Base-by-base conservation (phyloP, 805 yeast species). In the Isabelozyma rhagii region DNA sequence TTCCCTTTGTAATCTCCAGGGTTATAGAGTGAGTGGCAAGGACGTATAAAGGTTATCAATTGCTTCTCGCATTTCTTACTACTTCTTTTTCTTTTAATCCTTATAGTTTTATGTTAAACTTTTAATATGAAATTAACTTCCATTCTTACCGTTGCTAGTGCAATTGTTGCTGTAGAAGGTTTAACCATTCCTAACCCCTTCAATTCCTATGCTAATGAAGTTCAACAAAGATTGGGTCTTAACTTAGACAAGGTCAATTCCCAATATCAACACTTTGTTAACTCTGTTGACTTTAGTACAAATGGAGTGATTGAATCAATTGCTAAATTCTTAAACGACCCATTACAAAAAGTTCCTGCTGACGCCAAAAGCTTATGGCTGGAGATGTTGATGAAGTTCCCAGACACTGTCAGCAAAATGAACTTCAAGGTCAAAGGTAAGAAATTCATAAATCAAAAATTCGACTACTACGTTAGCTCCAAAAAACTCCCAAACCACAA, bases 381-480 rank as follows among this genome's bases (percentile, higher is more conserved):
- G 27, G 90, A 85, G 40, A 79, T 85, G 83, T 70, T 85, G 39
- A 49, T 75, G 58, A 67, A 71, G 46, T 86, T 79, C 68, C 92
- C 92, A 21, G 69, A 75, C n/a, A 72, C 82, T 25, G 66, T 83
- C 15, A 58, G 73, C 18, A 68, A 73, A 43, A 66, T 87, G 71
- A 74, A 74, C 52, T 72, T 82, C 53, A 68, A 65, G 53, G 71
- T 85, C 8, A 64, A 68, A 40, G 87, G 88, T 29, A 78, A 75
- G 58, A 70, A 71, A 48, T 65, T 70, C 42, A 57, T 63, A 47
- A 62, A 62, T 49, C 71, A 65, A 48, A 51, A 50, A 15, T 72
- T 65, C 50, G 76, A 72, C 56, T 69, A 60, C 59, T 68, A 64
- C 48, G 74, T 72, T 40, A 47, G 64, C 49, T 69, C 67, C 55